Evolutionary conservation across 306 rosid genomes (phyloP).

Genomic region (Acacia crassicarpa): DNA sequence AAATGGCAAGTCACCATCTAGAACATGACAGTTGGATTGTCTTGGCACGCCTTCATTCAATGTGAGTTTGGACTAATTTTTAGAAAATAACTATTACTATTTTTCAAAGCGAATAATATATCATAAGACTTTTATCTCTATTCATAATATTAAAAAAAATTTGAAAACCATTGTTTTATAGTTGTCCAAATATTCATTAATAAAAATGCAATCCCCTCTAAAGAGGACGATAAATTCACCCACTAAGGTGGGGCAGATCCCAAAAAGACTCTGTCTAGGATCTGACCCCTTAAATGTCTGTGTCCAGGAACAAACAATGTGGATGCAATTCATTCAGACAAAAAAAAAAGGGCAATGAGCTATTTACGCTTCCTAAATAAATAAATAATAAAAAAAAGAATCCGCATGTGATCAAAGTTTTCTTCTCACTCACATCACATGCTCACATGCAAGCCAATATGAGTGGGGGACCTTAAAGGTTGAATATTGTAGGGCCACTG

Average conservation of each 20-base stretch:
- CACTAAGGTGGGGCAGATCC: conserved; percentile 33
- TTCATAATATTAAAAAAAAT: too few species aligned
- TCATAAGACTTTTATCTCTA: too few species aligned
- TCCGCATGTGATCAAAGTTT: conserved; percentile 39
- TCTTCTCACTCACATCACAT: conserved; percentile 11
- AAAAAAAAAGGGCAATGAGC: not conserved
- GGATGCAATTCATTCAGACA: conserved; percentile 10
- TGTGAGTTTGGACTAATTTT: too few species aligned
- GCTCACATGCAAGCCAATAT: conserved; percentile 63
- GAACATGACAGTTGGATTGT: conserved; percentile 33
- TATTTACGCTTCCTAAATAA: conserved; percentile 6
- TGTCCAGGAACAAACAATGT: conserved; percentile 27
- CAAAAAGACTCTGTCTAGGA: conserved; percentile 17
- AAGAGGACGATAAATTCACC: conserved; percentile 26
- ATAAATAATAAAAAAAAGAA: conserved; percentile 4
- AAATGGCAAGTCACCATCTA: conserved; percentile 9
- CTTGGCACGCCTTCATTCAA: conserved; percentile 39
- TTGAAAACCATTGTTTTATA: too few species aligned
- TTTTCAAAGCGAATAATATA: too few species aligned
- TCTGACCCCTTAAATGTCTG: conserved; percentile 34
- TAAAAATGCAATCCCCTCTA: conserved; percentile 19
- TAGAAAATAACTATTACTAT: too few species aligned
- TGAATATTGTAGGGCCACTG: conserved; percentile 56
- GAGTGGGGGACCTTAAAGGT: conserved; percentile 17
- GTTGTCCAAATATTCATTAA: too few species aligned